Base-by-base conservation (phyloP, 2,329 filamentous ascomycete genomes). In the Pseudogymnoascus sp. region DNA sequence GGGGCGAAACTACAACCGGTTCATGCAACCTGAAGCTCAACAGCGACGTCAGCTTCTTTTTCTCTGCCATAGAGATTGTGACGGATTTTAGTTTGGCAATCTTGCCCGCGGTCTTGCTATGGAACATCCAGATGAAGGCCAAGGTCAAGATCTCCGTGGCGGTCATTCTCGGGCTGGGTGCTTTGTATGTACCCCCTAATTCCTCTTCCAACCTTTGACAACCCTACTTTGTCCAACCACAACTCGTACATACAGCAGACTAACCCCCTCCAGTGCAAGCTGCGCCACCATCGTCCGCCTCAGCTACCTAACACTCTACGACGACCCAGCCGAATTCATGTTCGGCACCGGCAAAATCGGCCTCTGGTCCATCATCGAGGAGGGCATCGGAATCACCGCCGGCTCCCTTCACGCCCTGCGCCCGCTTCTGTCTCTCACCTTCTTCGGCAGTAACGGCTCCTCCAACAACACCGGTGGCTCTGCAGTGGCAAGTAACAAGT, bases 341-440 rank as follows among this genome's bases (percentile, higher is more conserved):
- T 76, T 70, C 67, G 68, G 71, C 61, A 73, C 75, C 7, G 75
- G 75, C 36, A 73, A 75, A 52, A 77, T 79, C 36, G 75, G 74
- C 0, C 72, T 78, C 60, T 80, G 78, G 77, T 78, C 78, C 3
- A 74, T 80, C 33, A 73, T 80, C 23, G 80, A 81, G 64, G 77
- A 78, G 35, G 80, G 77, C 8, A 78, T 77, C 16, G 80, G 79
- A 16, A 79, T 82, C 64, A 74, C 78, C 6, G 78, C 80, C 11
- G 79, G 78, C 2, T 80, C 77, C 6, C 71, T 78, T 38, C 77
- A 78, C 6, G 75, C 78, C 3, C 73, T 80, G 1, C 77, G 79
- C 0, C 78, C 78, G 1, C 68, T 81, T 6, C 72, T 80, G 60
- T 68, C 69, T 60, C 63, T 73, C 36, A 66, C 70, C 6, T 62